A percentile compares a stretch with the other conserved stretches of the same genome.
These are phyloP conservation scores for Cercospora sp. DNA, from an alignment of 2,329 filamentous ascomycete genomes.

Conservation along the genomic window DNA sequence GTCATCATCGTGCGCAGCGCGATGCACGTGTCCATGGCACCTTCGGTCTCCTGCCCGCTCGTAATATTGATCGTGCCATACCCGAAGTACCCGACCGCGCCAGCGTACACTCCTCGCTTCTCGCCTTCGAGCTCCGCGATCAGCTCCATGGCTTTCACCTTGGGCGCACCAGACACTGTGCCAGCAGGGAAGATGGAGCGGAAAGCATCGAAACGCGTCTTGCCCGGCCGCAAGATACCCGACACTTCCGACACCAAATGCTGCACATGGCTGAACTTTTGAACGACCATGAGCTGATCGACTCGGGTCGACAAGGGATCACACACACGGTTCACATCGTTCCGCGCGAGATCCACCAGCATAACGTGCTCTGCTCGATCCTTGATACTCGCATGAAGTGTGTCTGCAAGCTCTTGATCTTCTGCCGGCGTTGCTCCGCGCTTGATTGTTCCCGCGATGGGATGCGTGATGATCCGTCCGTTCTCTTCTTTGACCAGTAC, in stretches of 20 bases:
- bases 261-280: conserved; percentile 95
- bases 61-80: conserved; percentile 64
- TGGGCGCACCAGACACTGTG: conserved; percentile 92
- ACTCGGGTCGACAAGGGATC: conserved; percentile 87
- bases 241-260: conserved; percentile 96
- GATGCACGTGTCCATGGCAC: conserved; percentile 88
- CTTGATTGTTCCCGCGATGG: conserved; percentile 93
- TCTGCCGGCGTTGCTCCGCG: conserved; percentile 78
- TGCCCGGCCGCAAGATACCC: conserved; percentile 76
- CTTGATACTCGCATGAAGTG: conserved; percentile 78
- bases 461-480: conserved; percentile 89
- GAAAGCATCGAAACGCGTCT: conserved; percentile 93
- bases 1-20: conserved; percentile 89
- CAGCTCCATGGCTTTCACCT: conserved; percentile 94
- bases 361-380: conserved; percentile 96
- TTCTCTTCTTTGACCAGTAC: conserved; percentile 86
- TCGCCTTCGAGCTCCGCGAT: conserved; percentile 92
- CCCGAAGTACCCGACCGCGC: conserved; percentile 95
- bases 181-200: conserved; percentile 92
- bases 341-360: conserved; percentile 92
- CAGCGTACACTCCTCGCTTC: conserved; percentile 93
- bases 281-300: conserved; percentile 90
- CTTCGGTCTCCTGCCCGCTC: conserved; percentile 64
- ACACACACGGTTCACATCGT: conserved; percentile 94
- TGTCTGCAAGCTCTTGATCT: conserved; percentile 75